Conservation (phyloP, 495 filamentous ascomycete species). For the Platismatia glauca region DNA sequence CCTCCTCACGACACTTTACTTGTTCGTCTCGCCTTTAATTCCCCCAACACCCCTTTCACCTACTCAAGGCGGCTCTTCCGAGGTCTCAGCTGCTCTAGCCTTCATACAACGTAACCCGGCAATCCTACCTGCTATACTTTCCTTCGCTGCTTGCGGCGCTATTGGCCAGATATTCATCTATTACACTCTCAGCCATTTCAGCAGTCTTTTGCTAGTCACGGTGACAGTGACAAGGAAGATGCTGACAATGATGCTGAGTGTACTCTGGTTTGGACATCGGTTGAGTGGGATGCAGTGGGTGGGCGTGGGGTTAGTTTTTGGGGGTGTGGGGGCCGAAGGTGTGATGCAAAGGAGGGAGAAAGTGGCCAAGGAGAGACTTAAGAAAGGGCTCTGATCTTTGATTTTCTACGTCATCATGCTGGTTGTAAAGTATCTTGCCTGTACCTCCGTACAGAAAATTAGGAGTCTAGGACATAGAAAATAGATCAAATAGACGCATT, state of each 20-base stretch:
- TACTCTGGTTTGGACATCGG: constrained; percentile 87
- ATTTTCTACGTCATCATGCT: background rate
- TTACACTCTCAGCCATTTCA: constrained; percentile 88
- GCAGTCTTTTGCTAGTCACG: constrained; percentile 83
- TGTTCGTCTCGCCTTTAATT: constrained; percentile 70
- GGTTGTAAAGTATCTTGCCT: background rate
- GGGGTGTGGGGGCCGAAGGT: constrained; percentile 87
- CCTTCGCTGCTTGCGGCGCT: constrained; percentile 86
- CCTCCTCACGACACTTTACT: constrained; percentile 60
- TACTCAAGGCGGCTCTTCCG: constrained; percentile 47
- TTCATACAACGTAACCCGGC: constrained; percentile 72
- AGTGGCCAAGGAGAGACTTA: constrained; percentile 61
- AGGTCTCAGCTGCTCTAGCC: constrained; percentile 66
- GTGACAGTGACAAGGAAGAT: constrained; percentile 98
- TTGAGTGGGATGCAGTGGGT: constrained; percentile 81
- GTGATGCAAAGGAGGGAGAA: constrained; percentile 76
- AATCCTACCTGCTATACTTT: constrained; percentile 75
- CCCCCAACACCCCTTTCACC: constrained; percentile 51
- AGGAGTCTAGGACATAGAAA: background rate
- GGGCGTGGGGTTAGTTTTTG: constrained; percentile 86
- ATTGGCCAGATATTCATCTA: constrained; percentile 97
- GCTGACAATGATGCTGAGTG: constrained; percentile 95
- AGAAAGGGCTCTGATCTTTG: constrained; percentile 30
- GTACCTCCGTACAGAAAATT: background rate
- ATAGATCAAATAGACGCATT: constrained; percentile 1